Percentiles rank a stretch among this genome's conserved stretches.
phyloP scores from a whole-genome alignment of 2,329 filamentous ascomycete species.

The Cercospora nicotianae region DNA sequence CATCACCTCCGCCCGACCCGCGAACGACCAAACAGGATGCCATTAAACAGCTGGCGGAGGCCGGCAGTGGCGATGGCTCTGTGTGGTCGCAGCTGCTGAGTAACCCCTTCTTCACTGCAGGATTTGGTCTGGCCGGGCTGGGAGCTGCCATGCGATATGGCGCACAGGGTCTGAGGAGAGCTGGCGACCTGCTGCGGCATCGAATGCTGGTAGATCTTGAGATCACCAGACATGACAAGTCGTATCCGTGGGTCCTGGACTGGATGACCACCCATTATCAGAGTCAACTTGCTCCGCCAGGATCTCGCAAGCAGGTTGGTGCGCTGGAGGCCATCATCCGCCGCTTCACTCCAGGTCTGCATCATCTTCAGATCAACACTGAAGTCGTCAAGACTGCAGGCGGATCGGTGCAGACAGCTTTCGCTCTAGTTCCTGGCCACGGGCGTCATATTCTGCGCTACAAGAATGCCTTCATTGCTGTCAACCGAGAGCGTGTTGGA shows the following conservation, averaged over 20 bases:
- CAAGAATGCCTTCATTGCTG: constrained; percentile 80
- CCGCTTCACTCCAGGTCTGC: constrained; percentile 60
- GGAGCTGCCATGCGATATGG: constrained; percentile 79
- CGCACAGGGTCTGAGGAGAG: constrained; percentile 71
- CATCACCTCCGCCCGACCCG: not conserved
- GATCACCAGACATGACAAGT: constrained; percentile 89
- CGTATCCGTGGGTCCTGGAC: constrained; percentile 89
- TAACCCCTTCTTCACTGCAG: constrained; percentile 58
- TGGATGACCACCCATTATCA: constrained; percentile 73
- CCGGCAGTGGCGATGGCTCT: constrained; percentile 40
- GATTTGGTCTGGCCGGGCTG: constrained; percentile 86
- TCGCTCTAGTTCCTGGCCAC: constrained; percentile 86
- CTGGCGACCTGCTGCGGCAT: constrained; percentile 72
- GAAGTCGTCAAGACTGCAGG: constrained; percentile 62
- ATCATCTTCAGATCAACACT: constrained; percentile 66
- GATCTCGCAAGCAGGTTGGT: constrained; percentile 36
- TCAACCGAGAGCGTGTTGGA: constrained; percentile 78
- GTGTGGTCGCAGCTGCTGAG: constrained; percentile 48
- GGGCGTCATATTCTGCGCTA: constrained; percentile 87
- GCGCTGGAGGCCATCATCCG: constrained; percentile 56
- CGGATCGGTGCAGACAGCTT: constrained; percentile 73
- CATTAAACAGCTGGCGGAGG: constrained; percentile 41
- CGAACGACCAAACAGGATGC: constrained; percentile 34
- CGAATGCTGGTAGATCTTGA: constrained; percentile 93
- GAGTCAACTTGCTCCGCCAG: constrained; percentile 43